Evolutionary conservation across 306 rosid species (phyloP).

Genomic region (Prunus kanzakura): DNA sequence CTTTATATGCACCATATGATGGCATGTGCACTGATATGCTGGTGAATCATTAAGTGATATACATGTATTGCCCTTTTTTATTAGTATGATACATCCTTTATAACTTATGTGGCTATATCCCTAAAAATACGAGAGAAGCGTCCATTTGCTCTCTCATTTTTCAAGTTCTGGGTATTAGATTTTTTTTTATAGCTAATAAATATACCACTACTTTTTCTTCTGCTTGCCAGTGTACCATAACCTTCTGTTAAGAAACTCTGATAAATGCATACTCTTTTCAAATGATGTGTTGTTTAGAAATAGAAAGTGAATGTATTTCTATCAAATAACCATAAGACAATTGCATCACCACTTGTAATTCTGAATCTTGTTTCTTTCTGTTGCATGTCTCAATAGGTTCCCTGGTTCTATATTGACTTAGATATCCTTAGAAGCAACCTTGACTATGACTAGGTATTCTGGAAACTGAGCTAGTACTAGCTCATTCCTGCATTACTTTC

Average conservation of each 20-base stretch:
- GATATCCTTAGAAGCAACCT: background rate
- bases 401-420: background rate
- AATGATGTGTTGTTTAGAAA: background rate
- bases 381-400: no score
- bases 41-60: conserved; percentile 4
- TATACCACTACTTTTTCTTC: background rate
- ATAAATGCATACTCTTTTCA: background rate
- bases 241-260: background rate
- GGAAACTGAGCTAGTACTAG: background rate
- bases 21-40: conserved; percentile 15
- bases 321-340: background rate
- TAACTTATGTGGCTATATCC: background rate
- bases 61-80: background rate
- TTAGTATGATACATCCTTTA: background rate
- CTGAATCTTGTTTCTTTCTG: no score
- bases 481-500: background rate
- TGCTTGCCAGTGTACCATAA: background rate
- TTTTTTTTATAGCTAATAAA: background rate
- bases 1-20: conserved; percentile 13
- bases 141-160: background rate
- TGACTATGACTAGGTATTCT: background rate
- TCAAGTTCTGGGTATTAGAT: background rate
- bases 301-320: conserved; percentile 1
- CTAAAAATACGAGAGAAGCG: background rate
- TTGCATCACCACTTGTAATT: background rate